Percentiles rank a stretch among this genome's conserved stretches.
Evolutionary conservation across 345 rosid genomes (phyloP).

Genomic region (Hypericum perforatum): DNA sequence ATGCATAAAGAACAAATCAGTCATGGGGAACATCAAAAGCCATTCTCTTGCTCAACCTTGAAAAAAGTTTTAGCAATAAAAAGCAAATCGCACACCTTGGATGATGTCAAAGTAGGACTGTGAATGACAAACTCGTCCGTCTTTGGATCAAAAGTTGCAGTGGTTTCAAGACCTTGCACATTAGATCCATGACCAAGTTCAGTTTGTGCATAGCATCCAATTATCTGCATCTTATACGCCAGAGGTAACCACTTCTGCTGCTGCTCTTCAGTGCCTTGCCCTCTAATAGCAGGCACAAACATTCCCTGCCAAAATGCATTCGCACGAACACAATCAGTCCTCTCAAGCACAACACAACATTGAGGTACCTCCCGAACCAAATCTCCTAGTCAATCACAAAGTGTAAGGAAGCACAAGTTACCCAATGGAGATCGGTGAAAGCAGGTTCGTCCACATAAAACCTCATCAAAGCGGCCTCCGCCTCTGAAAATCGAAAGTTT

Average conservation of each 20-base stretch:
- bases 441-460: constrained; percentile 74
- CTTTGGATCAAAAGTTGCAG: constrained; percentile 89
- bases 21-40: background rate
- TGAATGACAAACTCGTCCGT: constrained; percentile 82
- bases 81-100: constrained; percentile 49
- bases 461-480: constrained; percentile 63
- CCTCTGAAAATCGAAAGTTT: constrained; percentile 43
- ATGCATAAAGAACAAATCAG: background rate
- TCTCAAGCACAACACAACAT: too few relatives aligned
- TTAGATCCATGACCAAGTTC: constrained; percentile 99
- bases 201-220: constrained; percentile 98
- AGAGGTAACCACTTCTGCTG: constrained; percentile 84
- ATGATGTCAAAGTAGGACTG: constrained; percentile 90
- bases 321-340: too few relatives aligned
- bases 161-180: constrained; percentile 98
- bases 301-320: constrained; percentile 46
- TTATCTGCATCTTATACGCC: constrained; percentile 91
- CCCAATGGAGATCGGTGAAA: constrained; percentile 95
- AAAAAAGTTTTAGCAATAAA: too few relatives aligned
- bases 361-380: too few relatives aligned
- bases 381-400: too few relatives aligned
- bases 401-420: constrained; percentile 9
- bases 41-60: too few relatives aligned
- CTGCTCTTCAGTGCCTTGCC: constrained; percentile 95
- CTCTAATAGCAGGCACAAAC: constrained; percentile 92